Conservation (phyloP, 345 rosid species). For the Cardamine resedifolia region DNA sequence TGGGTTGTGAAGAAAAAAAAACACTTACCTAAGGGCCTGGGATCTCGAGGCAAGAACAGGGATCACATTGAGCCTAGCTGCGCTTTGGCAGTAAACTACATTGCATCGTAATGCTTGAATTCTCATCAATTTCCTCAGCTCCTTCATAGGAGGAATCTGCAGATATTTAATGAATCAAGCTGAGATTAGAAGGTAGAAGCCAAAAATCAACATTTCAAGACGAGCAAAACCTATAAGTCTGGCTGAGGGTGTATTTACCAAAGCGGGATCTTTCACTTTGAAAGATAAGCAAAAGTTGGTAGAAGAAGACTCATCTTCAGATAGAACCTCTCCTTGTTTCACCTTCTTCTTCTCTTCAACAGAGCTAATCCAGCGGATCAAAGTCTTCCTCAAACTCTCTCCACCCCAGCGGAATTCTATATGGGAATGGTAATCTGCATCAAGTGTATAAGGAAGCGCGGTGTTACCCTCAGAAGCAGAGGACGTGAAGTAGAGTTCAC, state of each 20-base stretch:
- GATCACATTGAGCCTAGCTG: slow-evolving; percentile 60
- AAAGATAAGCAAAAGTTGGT: slow-evolving; percentile 58
- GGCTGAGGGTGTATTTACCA: slow-evolving; percentile 39
- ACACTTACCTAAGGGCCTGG: slow-evolving; percentile 78
- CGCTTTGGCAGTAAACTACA: slow-evolving; percentile 62
- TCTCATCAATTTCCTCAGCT: slow-evolving; percentile 66
- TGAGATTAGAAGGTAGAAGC: neutral
- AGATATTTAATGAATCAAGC: neutral
- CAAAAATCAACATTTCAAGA: neutral
- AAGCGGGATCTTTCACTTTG: slow-evolving; percentile 46
- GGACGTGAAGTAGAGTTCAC: slow-evolving; percentile 68
- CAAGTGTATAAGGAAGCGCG: slow-evolving; percentile 53
- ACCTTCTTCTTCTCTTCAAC: slow-evolving; percentile 45
- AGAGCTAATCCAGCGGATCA: slow-evolving; percentile 67
- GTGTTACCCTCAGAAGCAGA: slow-evolving; percentile 46
- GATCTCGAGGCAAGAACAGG: slow-evolving; percentile 79
- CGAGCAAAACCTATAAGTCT: neutral
- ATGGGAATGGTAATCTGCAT: slow-evolving; percentile 73
- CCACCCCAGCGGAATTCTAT: slow-evolving; percentile 85
- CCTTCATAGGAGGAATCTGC: slow-evolving; percentile 66
- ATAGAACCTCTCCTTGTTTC: slow-evolving; percentile 42
- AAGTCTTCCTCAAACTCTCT: slow-evolving; percentile 64
- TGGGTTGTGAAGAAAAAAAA: neutral
- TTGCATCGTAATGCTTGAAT: slow-evolving; percentile 73
- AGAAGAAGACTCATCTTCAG: slow-evolving; percentile 55